Percentiles rank a stretch among this genome's conserved stretches.
These are phyloP conservation scores for Globisporangium recalcitrans DNA, from an alignment of 352 stramenopile species.

Conservation along the genomic window DNA sequence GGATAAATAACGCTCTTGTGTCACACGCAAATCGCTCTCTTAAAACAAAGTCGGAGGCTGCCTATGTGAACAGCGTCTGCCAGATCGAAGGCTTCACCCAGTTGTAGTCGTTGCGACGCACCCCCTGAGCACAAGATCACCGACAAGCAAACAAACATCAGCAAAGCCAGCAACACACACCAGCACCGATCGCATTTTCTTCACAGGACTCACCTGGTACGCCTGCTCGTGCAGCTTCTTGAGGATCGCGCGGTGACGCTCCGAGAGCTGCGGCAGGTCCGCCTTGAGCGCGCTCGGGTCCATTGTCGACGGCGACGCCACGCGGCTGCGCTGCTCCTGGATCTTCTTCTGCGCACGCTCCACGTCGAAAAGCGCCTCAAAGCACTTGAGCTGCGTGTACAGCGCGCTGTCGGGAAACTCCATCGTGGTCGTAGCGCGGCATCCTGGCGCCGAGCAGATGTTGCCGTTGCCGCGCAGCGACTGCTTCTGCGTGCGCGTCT, in stretches of 20 bases:
- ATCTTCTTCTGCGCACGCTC: slow-evolving; percentile 85
- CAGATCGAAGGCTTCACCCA: slow-evolving; percentile 91
- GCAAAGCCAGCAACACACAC: slow-evolving; percentile 3
- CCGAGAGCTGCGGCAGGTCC: slow-evolving; percentile 47
- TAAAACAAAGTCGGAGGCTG: not conserved
- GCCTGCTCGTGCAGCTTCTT: slow-evolving; percentile 76
- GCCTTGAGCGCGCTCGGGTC: slow-evolving; percentile 17
- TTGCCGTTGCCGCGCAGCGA: slow-evolving; percentile 91
- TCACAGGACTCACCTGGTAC: slow-evolving; percentile 36
- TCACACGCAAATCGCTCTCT: not conserved
- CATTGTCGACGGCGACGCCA: slow-evolving; percentile 9
- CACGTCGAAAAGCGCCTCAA: slow-evolving; percentile 94
- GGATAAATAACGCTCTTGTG: slow-evolving; percentile 11
- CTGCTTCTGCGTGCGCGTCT: slow-evolving; percentile 92
- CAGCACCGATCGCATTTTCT: too few species aligned
- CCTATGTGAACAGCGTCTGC: slow-evolving; percentile 79
- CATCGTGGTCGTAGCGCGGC: slow-evolving; percentile 85
- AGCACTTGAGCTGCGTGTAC: slow-evolving; percentile 97
- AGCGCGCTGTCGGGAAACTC: slow-evolving; percentile 89
- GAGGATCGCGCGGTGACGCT: slow-evolving; percentile 70
- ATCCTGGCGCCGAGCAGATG: slow-evolving; percentile 90
- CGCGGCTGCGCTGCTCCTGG: slow-evolving; percentile 53
- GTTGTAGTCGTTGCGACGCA: slow-evolving; percentile 90
- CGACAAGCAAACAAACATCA: slow-evolving; percentile 12
- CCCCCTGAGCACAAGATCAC: slow-evolving; percentile 35